Evolutionary conservation across 805 yeast species (phyloP).

Genomic region (Myxozyma lipomycoides): DNA sequence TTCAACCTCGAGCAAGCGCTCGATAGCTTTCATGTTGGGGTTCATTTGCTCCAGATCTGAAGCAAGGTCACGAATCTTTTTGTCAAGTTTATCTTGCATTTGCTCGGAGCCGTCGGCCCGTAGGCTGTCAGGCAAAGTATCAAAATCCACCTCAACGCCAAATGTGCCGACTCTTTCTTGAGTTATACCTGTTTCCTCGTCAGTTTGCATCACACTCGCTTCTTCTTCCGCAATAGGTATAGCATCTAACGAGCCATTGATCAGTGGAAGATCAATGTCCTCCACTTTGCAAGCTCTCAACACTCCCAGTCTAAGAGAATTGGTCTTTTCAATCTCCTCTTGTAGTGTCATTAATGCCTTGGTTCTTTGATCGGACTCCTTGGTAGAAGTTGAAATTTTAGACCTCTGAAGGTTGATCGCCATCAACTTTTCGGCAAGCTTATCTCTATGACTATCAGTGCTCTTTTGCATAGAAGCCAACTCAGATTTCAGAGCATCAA

Average conservation of each 20-base stretch:
- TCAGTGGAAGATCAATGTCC: slow-evolving; percentile 58
- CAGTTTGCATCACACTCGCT: slow-evolving; percentile 36
- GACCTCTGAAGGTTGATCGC: slow-evolving; percentile 6
- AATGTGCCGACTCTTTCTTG: slow-evolving; percentile 12
- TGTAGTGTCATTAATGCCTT: slow-evolving; percentile 14
- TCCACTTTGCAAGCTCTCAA: slow-evolving; percentile 74
- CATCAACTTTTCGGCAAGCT: slow-evolving; percentile 10
- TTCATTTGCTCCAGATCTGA: slow-evolving; percentile 45
- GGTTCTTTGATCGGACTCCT: slow-evolving; percentile 11
- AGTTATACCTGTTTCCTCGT: slow-evolving; percentile 28
- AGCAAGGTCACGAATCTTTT: slow-evolving; percentile 31
- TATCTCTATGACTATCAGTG: slow-evolving; percentile 17
- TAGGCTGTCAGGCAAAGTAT: slow-evolving; percentile 43
- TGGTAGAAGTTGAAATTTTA: background rate
- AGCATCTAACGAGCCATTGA: slow-evolving; percentile 55
- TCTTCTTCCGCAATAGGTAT: slow-evolving; percentile 55
- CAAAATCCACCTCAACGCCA: slow-evolving; percentile 53
- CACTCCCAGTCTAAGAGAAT: slow-evolving; percentile 50
- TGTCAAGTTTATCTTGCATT: slow-evolving; percentile 30
- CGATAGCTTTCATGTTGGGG: slow-evolving; percentile 80
- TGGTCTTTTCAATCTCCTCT: slow-evolving; percentile 30
- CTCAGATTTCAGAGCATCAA: slow-evolving; percentile 39
- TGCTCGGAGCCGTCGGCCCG: slow-evolving; percentile 37
- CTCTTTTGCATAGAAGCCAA: slow-evolving; percentile 33
- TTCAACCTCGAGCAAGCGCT: slow-evolving; percentile 67